Evolutionary conservation across 805 yeast genomes (phyloP), one percentile per base, ranked within the genome.

Genomic region (Zygosaccharomyces lentus): DNA sequence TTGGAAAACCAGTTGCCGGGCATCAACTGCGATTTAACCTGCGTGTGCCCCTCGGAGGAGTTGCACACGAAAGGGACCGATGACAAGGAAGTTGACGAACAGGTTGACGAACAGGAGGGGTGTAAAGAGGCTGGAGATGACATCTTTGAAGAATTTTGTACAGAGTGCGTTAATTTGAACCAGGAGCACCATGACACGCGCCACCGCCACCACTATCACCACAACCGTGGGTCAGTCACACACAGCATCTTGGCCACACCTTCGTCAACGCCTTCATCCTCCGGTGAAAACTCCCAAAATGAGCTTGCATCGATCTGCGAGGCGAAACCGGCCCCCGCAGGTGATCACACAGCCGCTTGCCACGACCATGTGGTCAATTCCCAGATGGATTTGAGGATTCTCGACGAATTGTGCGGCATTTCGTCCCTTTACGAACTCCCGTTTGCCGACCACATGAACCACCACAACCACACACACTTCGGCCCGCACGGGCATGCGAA

Each of bases 371-470:
- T 55, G 4, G 48, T 54, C 1, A 57, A 58, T 41, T 52, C 65
- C 12, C 53, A 55, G 19, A 46, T 52, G 29, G 68, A 64, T 45
- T 34, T 62, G 50, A 56, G 59, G 43, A 57, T 65, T 1, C 30
- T 66, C 29, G 57, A 64, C 30, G 69, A 65, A 48, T 46, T 66
- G 30, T 55, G 65, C 34, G 59, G 57, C 41, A 65, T 66, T 6
- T 62, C 68, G 4, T 59, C 62, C 7, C 47, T 66, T 39, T 66
- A 65, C 45, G 68, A 65, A 26, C 54, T 58, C 13, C 68, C 68
- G 1, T 51, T 64, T 31, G 61, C 65, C 9, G 58, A 59, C 34
- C 66, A 64, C 35, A 57, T 57, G 53, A 59, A 56, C 30, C 66
- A 61, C 36, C 50, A 47, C 13, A 47, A 53, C 16, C 51, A 51